Conservation (phyloP, 768 basidiomycete species). For the Tephrocybe sp. region DNA sequence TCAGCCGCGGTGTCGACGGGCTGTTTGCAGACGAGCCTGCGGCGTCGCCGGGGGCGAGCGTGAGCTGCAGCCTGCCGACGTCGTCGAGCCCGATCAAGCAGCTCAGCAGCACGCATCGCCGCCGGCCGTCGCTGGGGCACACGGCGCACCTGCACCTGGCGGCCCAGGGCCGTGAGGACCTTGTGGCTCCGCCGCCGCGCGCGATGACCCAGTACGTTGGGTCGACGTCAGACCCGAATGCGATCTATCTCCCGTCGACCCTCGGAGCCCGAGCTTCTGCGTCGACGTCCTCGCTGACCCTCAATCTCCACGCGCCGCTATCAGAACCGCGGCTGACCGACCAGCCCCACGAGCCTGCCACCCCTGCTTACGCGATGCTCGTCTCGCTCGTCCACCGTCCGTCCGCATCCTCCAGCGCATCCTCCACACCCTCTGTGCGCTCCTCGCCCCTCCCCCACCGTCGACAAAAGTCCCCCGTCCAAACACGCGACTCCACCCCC, state of each 20-base stretch:
- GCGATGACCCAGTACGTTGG: conserved; percentile 76
- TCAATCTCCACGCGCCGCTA: conserved; percentile 14
- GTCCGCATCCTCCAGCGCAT: conserved; percentile 20
- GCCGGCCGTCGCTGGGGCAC: conserved; percentile 43
- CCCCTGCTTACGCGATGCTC: conserved; percentile 63
- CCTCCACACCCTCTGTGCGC: conserved; percentile 27
- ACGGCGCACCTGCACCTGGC: conserved; percentile 52
- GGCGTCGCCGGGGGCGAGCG: conserved; percentile 18
- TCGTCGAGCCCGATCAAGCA: conserved; percentile 15
- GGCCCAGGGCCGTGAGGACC: conserved; percentile 47
- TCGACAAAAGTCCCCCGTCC: conserved; percentile 12
- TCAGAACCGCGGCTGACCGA: conserved; percentile 37
- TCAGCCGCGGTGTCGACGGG: conserved; percentile 60
- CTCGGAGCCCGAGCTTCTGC: conserved; percentile 55
- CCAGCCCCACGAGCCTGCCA: conserved; percentile 39
- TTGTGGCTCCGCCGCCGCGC: conserved; percentile 69
- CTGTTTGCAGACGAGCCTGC: conserved; percentile 41
- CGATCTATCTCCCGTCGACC: conserved; percentile 67
- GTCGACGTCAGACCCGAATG: conserved; percentile 49
- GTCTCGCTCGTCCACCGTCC: conserved; percentile 50
- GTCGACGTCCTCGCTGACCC: conserved; percentile 23
- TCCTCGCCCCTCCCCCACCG: conserved; percentile 34
- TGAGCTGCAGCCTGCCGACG: conserved; percentile 50
- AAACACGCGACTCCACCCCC: conserved; percentile 21
- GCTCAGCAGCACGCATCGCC: conserved; percentile 17